Base-by-base conservation (phyloP, 2,329 filamentous ascomycete genomes). In the Penicillium sp. region DNA sequence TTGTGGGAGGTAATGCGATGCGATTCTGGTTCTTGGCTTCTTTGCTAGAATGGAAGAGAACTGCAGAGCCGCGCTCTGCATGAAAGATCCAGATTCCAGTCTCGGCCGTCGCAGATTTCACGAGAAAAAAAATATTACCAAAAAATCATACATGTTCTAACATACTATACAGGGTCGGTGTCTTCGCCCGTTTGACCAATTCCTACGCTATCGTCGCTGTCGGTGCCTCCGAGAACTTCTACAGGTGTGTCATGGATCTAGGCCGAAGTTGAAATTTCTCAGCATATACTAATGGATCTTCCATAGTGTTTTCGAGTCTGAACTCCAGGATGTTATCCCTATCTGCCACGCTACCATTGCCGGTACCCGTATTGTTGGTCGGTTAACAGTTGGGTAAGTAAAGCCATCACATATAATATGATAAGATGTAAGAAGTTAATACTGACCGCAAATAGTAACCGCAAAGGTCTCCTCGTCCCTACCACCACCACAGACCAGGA, bases 201-300 rank as follows among this genome's bases (percentile, higher is more conserved):
- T 93, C 91, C 59, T 99, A 96, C 79, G 92, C 93, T 68, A 84
- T 99, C 70, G 91, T 97, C 68, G 93, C 93, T 64, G 86, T 96
- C 65, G 95, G 95, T 73, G 93, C 91, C 69, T 96, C 91, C 72
- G 93, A 97, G 83, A 98, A 98, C 85, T 99, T 99, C 79, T 98
- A 98, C 87, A 93, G 86, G 86, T 89, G 75, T 61, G 77, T 39
- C 29, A 22, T 33, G 24, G 16, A 21, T 22, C 27, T 44, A 48
- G 46, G 48, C 50, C 6, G n/a, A 19, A 39, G 10, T 10, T 9
- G 16, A n/a, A n/a, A 39, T 39, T 39, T 39, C 35, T 19, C 31
- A 11, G 31, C 31, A 16, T 33, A 44, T 27, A 22, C 53, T 64
- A 49, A 57, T 37, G 44, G 10, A 21, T 21, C 61, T 1, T 16